phyloP scores from a whole-genome alignment of 768 basidiomycete species.

The Trametes maxima region DNA sequence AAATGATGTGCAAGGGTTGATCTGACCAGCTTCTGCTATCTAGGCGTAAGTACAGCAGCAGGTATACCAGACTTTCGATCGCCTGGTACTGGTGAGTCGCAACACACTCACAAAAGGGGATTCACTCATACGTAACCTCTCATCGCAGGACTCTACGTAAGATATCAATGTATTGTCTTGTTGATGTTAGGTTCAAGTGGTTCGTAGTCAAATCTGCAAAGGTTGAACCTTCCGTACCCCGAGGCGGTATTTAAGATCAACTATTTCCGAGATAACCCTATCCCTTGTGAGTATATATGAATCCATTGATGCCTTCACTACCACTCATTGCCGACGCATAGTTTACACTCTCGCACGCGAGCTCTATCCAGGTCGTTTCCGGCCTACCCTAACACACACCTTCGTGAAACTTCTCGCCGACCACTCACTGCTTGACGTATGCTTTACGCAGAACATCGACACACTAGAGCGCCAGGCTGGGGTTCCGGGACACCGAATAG shows the following conservation, averaged over 20 bases:
- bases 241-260: conserved; percentile 95
- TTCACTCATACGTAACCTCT: background rate
- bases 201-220: conserved; percentile 70
- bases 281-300: conserved; percentile 60
- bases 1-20: background rate
- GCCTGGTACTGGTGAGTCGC: conserved; percentile 40
- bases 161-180: background rate
- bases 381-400: conserved; percentile 88
- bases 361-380: conserved; percentile 87
- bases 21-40: background rate
- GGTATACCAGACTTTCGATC: conserved; percentile 59
- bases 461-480: conserved; percentile 87
- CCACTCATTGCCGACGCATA: conserved; percentile 16
- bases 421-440: conserved; percentile 68
- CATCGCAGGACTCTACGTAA: conserved; percentile 29
- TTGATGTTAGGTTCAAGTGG: background rate
- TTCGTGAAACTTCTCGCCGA: conserved; percentile 83
- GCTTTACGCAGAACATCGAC: conserved; percentile 93
- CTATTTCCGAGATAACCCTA: conserved; percentile 80
- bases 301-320: background rate
- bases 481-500: conserved; percentile 68
- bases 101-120: background rate
- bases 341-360: conserved; percentile 94
- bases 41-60: conserved; percentile 45
- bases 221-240: conserved; percentile 83